Base-by-base conservation (phyloP, 768 basidiomycete species). In the Hygrophoropsis aurantiaca region DNA sequence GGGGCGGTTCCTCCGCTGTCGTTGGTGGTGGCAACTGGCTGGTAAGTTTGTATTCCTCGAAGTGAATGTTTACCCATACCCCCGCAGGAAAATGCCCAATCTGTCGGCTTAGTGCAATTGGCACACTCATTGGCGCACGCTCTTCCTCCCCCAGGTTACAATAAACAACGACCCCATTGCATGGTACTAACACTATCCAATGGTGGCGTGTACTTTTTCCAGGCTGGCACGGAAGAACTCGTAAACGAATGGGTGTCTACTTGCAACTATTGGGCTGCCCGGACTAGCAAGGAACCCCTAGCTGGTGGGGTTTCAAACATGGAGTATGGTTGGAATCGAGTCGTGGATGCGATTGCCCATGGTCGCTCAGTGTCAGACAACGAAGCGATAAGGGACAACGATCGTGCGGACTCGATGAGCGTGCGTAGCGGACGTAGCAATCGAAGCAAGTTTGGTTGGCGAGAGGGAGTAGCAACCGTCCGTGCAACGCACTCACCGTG, bases 21-120 rank as follows among this genome's bases (percentile, higher is more conserved):
- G 82, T 97, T 50, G 97, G 97, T 9, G 95, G 95, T 44, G 97
- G 97, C 2, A 98, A 99, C 59, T 99, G 97, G 97, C 81, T 97
- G 57, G 94, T 97, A 57, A 64, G 93, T 83, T 11, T 23, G 23
- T 4, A 15, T n/a, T n/a, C 10, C 7, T 41, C 15, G 21, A n/a
- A n/a, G 52, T 5, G 46, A 38, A 40, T 18, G 19, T 32, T 43
- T 46, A 35, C 44, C 59, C 49, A 55, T 40, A n/a, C 11, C 1
- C 0, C 9, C 32, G 13, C 53, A 97, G 94, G 78, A 89, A 57
- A 97, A 91, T 60, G 97, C 97, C 9, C 79, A 83, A 5, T 68
- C 81, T 30, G 87, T 93, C 40, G 94, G 94, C n/a, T 77, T 81
- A 0, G 78, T 97, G 42, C 75, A 82, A 32, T 82, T 99, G 3